Conservation (phyloP, 805 yeast genomes). For the Isabelozyma heimii region DNA sequence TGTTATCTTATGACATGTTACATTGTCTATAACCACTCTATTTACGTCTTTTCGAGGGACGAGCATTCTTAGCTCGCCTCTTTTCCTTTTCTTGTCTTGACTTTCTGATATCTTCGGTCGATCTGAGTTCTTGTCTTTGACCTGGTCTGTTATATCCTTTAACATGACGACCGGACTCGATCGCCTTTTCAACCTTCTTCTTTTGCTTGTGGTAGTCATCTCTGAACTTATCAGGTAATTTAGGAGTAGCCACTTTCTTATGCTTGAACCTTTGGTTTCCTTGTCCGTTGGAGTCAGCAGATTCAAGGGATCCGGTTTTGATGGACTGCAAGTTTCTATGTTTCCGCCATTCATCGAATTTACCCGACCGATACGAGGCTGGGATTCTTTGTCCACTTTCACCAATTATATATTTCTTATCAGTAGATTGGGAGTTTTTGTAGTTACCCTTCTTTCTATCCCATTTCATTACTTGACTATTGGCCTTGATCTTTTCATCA, state of each 20-base stretch:
- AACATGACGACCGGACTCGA: slow-evolving; percentile 68
- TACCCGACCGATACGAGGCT: slow-evolving; percentile 87
- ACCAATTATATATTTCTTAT: slow-evolving; percentile 85
- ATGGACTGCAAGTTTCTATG: slow-evolving; percentile 55
- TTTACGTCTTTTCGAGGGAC: slow-evolving; percentile 49
- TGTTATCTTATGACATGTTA: neutral
- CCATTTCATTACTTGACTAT: slow-evolving; percentile 82
- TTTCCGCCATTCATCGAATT: slow-evolving; percentile 88
- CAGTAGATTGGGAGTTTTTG: slow-evolving; percentile 74
- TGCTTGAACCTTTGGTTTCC: slow-evolving; percentile 61
- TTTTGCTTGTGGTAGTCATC: slow-evolving; percentile 83
- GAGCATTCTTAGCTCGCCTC: slow-evolving; percentile 78
- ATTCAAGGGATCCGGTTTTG: slow-evolving; percentile 56
- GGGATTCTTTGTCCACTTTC: slow-evolving; percentile 93
- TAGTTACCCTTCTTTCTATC: slow-evolving; percentile 90
- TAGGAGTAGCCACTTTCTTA: slow-evolving; percentile 74
- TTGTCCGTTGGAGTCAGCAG: slow-evolving; percentile 22
- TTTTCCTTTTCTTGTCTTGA: slow-evolving; percentile 67
- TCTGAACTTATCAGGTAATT: slow-evolving; percentile 83
- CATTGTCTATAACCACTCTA: neutral
- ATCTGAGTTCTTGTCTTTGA: slow-evolving; percentile 55
- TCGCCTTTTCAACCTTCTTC: slow-evolving; percentile 76
- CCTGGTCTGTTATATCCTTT: slow-evolving; percentile 60
- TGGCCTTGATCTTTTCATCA: slow-evolving; percentile 70
- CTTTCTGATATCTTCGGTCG: slow-evolving; percentile 77